Conservation (phyloP, 1,284 basidiomycete genomes). For the Puccinia horiana region DNA sequence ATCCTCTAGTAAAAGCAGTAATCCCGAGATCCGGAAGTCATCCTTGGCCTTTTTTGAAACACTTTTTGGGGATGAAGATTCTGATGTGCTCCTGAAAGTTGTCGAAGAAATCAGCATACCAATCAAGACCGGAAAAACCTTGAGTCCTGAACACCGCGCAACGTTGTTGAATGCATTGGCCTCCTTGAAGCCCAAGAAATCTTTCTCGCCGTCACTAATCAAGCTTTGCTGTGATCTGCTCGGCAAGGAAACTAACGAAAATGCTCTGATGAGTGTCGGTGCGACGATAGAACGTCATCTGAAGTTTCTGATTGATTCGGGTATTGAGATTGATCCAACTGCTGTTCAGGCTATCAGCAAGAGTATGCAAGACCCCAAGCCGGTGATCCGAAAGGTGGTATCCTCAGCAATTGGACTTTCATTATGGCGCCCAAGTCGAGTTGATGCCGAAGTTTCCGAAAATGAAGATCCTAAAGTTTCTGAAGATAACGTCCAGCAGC, state of each 20-base stretch:
- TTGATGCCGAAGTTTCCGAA: neutral
- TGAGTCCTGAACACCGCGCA: conserved; percentile 80
- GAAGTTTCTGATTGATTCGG: conserved; percentile 15
- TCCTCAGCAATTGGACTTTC: conserved; percentile 46
- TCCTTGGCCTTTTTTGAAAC: conserved; percentile 68
- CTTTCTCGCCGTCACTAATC: conserved; percentile 30
- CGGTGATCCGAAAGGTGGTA: conserved; percentile 28
- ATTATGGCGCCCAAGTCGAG: conserved; percentile 36
- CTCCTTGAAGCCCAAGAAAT: conserved; percentile 23
- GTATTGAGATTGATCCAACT: conserved; percentile 24
- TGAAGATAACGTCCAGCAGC: neutral
- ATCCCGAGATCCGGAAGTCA: conserved; percentile 67
- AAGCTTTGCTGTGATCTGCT: conserved; percentile 43
- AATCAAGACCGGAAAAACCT: conserved; percentile 77
- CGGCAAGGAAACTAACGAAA: conserved; percentile 49
- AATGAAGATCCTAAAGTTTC: neutral
- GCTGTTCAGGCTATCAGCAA: conserved; percentile 31
- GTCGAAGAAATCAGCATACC: conserved; percentile 71
- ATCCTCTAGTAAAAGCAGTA: conserved; percentile 75
- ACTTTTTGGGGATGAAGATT: conserved; percentile 60
- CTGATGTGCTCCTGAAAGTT: conserved; percentile 57
- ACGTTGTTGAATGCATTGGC: conserved; percentile 75
- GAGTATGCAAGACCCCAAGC: conserved; percentile 49
- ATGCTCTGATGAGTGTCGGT: conserved; percentile 30
- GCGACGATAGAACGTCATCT: conserved; percentile 35